phyloP scores from a whole-genome alignment of 2,329 filamentous ascomycete genomes.

The Ascochyta lentis region DNA sequence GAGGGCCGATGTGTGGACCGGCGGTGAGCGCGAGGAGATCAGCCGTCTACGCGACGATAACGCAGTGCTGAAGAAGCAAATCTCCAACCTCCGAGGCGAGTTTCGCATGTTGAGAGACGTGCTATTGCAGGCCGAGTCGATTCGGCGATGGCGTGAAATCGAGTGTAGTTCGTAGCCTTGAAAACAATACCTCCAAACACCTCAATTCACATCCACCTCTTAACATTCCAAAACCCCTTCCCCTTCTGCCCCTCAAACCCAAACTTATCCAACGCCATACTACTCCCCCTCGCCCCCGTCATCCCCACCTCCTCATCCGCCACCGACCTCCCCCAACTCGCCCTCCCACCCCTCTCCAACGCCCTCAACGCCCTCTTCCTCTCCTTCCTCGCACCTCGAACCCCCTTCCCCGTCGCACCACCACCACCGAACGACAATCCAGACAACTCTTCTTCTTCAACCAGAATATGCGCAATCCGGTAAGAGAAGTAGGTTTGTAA shows the following conservation, averaged over 20 bases:
- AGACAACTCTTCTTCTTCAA: background rate
- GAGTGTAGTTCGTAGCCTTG: background rate
- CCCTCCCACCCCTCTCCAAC: constrained; percentile 13
- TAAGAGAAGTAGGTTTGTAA: constrained; percentile 37
- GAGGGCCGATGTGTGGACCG: background rate
- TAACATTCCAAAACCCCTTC: constrained; percentile 1
- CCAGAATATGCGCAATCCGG: constrained; percentile 29
- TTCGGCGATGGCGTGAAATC: constrained; percentile 1
- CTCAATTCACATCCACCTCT: constrained; percentile 7
- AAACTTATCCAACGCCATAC: constrained; percentile 13
- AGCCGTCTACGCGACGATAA: constrained; percentile 19
- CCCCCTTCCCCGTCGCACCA: no score
- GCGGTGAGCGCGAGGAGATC: background rate
- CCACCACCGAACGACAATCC: no score
- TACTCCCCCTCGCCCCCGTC: constrained; percentile 13
- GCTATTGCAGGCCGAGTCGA: constrained; percentile 15
- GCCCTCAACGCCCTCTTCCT: constrained; percentile 8
- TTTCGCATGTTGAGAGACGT: constrained; percentile 23
- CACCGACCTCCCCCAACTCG: background rate
- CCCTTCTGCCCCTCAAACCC: background rate
- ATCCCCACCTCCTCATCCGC: constrained; percentile 11
- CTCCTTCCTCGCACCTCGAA: background rate
- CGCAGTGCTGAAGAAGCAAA: constrained; percentile 20
- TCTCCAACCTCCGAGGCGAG: constrained; percentile 27
- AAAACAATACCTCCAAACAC: no score